Percentiles rank a stretch among this genome's conserved stretches.
Conservation (phyloP, 2,329 filamentous ascomycete species). For the Penicillium verrucosum region DNA sequence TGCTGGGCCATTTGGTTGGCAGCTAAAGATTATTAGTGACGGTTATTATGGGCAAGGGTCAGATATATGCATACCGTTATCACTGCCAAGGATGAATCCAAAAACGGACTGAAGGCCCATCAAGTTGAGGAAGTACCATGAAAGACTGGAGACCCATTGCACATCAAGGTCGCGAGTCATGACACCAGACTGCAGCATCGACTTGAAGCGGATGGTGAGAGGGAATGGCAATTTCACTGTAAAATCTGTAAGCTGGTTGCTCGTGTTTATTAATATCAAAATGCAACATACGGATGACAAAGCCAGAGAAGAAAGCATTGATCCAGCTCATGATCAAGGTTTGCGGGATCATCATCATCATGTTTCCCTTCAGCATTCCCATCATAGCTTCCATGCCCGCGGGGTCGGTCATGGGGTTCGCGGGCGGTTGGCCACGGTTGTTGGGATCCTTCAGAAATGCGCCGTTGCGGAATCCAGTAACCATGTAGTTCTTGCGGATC, state of each 20-base stretch:
- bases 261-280: not conserved
- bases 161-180: conserved; percentile 95
- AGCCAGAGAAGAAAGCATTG: conserved; percentile 97
- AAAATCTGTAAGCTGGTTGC: conserved; percentile 8
- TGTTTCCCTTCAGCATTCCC: conserved; percentile 99
- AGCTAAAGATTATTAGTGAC: conserved; percentile 51
- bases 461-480: conserved; percentile 78
- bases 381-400: conserved; percentile 99
- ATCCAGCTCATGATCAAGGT: conserved; percentile 99
- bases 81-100: conserved; percentile 91
- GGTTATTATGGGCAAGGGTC: not conserved
- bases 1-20: conserved; percentile 88
- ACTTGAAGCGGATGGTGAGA: conserved; percentile 97
- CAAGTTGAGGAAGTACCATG: conserved; percentile 97
- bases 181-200: conserved; percentile 96
- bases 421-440: conserved; percentile 76
- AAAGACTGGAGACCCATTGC: conserved; percentile 96
- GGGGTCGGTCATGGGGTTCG: conserved; percentile 94
- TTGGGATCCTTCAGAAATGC: conserved; percentile 88
- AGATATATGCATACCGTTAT: conserved; percentile 68
- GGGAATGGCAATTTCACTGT: conserved; percentile 95
- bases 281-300: conserved; percentile 77
- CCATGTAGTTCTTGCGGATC: conserved; percentile 73
- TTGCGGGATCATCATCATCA: conserved; percentile 99
- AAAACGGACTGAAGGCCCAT: conserved; percentile 97